Percentiles rank a stretch among this genome's conserved stretches.
Conservation (phyloP, 2,329 filamentous ascomycete species). For the Fusarium heterosporum region DNA sequence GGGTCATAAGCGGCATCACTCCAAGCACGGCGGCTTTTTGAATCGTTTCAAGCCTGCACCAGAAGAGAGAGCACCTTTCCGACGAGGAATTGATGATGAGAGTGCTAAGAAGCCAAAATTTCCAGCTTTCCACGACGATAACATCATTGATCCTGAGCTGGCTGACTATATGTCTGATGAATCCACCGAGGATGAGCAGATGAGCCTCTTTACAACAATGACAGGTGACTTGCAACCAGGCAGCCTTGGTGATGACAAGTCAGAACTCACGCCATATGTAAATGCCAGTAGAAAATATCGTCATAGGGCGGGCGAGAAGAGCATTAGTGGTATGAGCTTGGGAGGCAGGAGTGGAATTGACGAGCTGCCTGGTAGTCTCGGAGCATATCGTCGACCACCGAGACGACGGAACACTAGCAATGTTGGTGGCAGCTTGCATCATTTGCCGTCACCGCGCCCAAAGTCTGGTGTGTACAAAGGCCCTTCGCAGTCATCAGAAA, state of each 20-base stretch:
- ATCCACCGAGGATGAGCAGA: conserved; percentile 92
- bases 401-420: conserved; percentile 87
- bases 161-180: conserved; percentile 96
- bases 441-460: conserved; percentile 78
- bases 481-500: conserved; percentile 64
- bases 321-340: conserved; percentile 76
- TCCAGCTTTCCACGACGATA: conserved; percentile 97
- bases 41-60: conserved; percentile 77
- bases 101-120: conserved; percentile 73
- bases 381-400: conserved; percentile 69
- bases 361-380: conserved; percentile 68
- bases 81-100: conserved; percentile 76
- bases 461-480: conserved; percentile 69
- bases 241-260: conserved; percentile 79
- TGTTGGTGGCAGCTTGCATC: conserved; percentile 75
- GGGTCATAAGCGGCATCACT: conserved; percentile 86
- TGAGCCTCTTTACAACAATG: conserved; percentile 83
- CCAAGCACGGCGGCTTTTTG: conserved; percentile 82
- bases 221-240: conserved; percentile 74
- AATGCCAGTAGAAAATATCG: conserved; percentile 81
- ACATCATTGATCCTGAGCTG: conserved; percentile 96
- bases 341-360: conserved; percentile 74
- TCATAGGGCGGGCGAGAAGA: conserved; percentile 79
- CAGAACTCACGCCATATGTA: conserved; percentile 78
- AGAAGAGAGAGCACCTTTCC: conserved; percentile 90